A percentile compares a stretch with the other conserved stretches of the same genome.
Evolutionary conservation across 129 eudicot genomes (phyloP).

Genomic region (Artemisia tridentata): DNA sequence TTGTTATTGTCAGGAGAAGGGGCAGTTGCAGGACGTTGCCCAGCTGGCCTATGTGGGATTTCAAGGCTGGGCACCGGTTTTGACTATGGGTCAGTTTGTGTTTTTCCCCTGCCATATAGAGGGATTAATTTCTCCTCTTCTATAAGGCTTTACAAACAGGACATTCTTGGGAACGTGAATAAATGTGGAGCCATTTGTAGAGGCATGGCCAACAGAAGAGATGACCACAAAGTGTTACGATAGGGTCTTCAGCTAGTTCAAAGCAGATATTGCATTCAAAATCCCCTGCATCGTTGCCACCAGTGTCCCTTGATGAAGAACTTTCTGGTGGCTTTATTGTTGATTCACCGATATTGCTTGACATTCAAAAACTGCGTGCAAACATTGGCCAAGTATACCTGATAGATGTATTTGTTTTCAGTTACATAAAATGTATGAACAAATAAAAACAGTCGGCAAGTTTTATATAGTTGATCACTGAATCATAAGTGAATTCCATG

Average conservation of each 20-base stretch:
- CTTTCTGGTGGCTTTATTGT: slow-evolving; percentile 34
- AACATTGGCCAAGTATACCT: slow-evolving; percentile 21
- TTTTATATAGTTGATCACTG: too few species aligned
- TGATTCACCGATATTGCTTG: slow-evolving; percentile 37
- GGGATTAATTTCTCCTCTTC: slow-evolving; percentile 71
- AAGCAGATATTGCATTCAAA: slow-evolving; percentile 87
- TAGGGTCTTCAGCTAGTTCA: slow-evolving; percentile 85
- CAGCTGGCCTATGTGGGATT: slow-evolving; percentile 77
- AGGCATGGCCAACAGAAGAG: slow-evolving; percentile 90
- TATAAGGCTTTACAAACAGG: slow-evolving; percentile 86
- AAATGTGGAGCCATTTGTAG: slow-evolving; percentile 74
- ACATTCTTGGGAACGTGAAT: slow-evolving; percentile 81
- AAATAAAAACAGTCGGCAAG: not conserved
- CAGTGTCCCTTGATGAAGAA: slow-evolving; percentile 38
- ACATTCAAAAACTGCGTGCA: slow-evolving; percentile 24
- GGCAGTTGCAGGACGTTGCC: slow-evolving; percentile 70
- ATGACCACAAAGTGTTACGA: slow-evolving; percentile 80
- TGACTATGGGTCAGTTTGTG: slow-evolving; percentile 64
- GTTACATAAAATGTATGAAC: not conserved
- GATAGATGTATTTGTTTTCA: slow-evolving; percentile 12
- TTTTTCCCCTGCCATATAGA: slow-evolving; percentile 72
- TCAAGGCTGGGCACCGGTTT: slow-evolving; percentile 66
- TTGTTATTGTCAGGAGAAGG: slow-evolving; percentile 46
- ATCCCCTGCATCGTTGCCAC: slow-evolving; percentile 57
- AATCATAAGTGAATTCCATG: too few species aligned